Evolutionary conservation across 2,329 filamentous ascomycete genomes (phyloP).

Genomic region (Fusarium sp.): DNA sequence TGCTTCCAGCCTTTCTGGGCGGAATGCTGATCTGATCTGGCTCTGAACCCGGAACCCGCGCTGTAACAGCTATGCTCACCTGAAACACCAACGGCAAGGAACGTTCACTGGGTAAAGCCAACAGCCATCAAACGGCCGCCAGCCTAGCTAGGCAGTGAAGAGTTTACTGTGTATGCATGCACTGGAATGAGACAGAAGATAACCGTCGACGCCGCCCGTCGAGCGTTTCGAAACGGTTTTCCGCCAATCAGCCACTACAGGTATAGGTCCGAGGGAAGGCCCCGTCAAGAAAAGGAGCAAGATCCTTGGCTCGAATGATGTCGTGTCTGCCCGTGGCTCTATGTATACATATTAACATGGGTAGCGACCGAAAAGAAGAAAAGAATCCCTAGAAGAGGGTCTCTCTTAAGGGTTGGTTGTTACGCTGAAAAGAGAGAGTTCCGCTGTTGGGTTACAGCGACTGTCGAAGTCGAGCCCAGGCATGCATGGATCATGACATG

Average conservation of each 20-base stretch:
- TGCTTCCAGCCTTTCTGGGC: constrained; percentile 3
- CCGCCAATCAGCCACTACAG: constrained; percentile 35
- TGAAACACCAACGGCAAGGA: constrained; percentile 27
- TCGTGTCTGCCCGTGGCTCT: constrained; percentile 8
- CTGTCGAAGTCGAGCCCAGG: constrained; percentile 6
- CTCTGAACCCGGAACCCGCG: constrained; percentile 9
- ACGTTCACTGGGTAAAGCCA: not conserved
- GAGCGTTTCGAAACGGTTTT: constrained; percentile 43
- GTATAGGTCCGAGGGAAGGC: constrained; percentile 3
- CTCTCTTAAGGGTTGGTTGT: not conserved
- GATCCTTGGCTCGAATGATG: constrained; percentile 34
- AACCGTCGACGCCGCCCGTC: constrained; percentile 25
- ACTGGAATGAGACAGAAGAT: not conserved
- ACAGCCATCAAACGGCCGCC: constrained; percentile 3
- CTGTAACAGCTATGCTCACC: constrained; percentile 34
- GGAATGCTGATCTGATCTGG: constrained; percentile 16
- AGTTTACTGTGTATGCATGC: not conserved
- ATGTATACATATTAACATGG: constrained; percentile 3
- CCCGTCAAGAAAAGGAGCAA: constrained; percentile 10
- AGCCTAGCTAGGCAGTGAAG: not conserved
- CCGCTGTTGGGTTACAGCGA: not conserved
- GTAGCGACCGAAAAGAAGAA: not conserved
- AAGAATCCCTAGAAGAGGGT: not conserved
- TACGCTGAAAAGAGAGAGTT: not conserved
- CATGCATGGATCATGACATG: constrained; percentile 9